These are phyloP conservation scores for Hericium alpestre DNA, from an alignment of 768 basidiomycete species.

Conservation along the genomic window DNA sequence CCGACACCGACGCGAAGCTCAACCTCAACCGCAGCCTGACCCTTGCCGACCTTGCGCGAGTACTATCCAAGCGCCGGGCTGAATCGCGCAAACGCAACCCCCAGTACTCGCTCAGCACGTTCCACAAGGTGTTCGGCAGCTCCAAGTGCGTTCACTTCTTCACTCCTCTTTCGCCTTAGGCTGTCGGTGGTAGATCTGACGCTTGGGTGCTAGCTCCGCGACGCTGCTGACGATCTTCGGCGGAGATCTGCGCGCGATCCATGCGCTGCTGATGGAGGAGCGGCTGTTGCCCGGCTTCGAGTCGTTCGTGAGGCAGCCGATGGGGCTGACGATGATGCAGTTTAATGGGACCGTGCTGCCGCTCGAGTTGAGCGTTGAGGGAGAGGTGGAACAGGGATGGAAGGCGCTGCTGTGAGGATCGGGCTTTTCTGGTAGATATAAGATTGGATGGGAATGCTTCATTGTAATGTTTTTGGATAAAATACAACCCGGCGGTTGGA, in stretches of 20 bases:
- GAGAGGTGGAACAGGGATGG: slow-evolving; percentile 13
- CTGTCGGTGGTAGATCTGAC: not conserved
- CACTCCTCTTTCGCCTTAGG: not conserved
- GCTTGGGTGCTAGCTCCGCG: slow-evolving; percentile 34
- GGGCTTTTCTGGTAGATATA: not conserved
- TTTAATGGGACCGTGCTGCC: slow-evolving; percentile 36
- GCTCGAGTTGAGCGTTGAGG: slow-evolving; percentile 22
- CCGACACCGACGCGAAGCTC: not conserved
- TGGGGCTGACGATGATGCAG: slow-evolving; percentile 47
- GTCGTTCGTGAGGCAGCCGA: slow-evolving; percentile 38
- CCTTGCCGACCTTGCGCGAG: slow-evolving; percentile 43
- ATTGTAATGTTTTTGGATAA: too few species aligned
- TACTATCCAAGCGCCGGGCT: slow-evolving; percentile 49
- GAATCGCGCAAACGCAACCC: slow-evolving; percentile 44
- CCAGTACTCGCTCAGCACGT: slow-evolving; percentile 37
- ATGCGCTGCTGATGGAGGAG: slow-evolving; percentile 53
- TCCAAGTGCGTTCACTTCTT: slow-evolving; percentile 43
- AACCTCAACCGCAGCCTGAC: slow-evolving; percentile 32
- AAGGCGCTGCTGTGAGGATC: not conserved
- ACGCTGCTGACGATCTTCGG: slow-evolving; percentile 60
- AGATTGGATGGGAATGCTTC: too few species aligned
- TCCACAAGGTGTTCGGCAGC: slow-evolving; percentile 55
- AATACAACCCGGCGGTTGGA: too few species aligned
- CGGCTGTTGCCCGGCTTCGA: slow-evolving; percentile 67
- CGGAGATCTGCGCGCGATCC: slow-evolving; percentile 45